phyloP scores from a whole-genome alignment of 2,329 filamentous ascomycete genomes.

The Phoma sp. region DNA sequence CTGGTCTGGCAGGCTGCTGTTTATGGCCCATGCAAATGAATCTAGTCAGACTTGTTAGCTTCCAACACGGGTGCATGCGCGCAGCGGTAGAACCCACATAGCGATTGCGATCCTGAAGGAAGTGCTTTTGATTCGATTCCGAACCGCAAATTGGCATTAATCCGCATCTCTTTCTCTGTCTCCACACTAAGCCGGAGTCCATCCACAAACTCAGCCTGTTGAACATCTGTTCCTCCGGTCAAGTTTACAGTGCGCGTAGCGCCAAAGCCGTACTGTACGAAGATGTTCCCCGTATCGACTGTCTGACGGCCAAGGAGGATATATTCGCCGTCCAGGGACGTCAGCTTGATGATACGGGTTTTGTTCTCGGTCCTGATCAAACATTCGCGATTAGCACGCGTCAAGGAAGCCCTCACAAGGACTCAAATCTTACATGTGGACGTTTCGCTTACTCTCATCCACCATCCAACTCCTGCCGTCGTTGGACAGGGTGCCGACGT shows the following conservation, averaged over 20 bases:
- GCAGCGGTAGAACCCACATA: not conserved
- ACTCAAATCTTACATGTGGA: slow-evolving; percentile 25
- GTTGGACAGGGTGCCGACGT: slow-evolving; percentile 11
- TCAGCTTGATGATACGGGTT: slow-evolving; percentile 43
- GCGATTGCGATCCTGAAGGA: not conserved
- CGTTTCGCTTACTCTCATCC: slow-evolving; percentile 35
- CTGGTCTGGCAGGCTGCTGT: slow-evolving; percentile 14
- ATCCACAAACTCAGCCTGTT: slow-evolving; percentile 35
- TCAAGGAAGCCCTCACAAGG: not conserved
- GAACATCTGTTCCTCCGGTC: slow-evolving; percentile 27
- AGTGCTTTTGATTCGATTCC: not conserved
- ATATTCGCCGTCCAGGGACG: slow-evolving; percentile 41
- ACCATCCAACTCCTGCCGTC: slow-evolving; percentile 45
- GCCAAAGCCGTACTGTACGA: slow-evolving; percentile 45
- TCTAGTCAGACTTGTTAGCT: not conserved
- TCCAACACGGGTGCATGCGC: not conserved
- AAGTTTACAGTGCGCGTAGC: slow-evolving; percentile 39
- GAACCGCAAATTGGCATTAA: not conserved
- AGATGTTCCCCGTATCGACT: slow-evolving; percentile 37
- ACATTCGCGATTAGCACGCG: not conserved
- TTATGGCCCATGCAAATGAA: slow-evolving; percentile 19
- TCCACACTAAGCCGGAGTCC: not conserved
- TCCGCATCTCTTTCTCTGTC: not conserved
- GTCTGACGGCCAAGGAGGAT: slow-evolving; percentile 39
- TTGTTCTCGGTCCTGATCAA: slow-evolving; percentile 35